Base-by-base conservation (phyloP, 306 rosid species). In the Fragaria iinumae region DNA sequence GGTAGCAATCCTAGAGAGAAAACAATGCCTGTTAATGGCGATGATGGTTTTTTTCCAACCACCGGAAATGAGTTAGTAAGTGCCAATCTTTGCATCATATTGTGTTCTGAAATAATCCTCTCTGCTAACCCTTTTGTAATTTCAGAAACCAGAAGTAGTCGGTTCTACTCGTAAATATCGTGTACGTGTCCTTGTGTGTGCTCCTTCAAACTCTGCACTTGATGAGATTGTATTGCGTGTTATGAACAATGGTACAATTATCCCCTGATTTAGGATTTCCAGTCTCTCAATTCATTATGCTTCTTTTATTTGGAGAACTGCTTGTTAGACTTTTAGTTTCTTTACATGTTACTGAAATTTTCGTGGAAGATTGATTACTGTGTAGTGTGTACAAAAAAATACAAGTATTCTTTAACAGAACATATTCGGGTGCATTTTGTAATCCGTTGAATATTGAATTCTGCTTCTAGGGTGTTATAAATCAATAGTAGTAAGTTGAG, bases 211-310 rank as follows among this genome's bases (percentile, higher is more conserved):
- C 80, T 94, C 98, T 76, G 98, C 98, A 29, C 90, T 94, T 4
- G 98, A 94, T 80, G 98, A 94, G 88, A 94, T 94, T 86, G 96
- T 91, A 67, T 76, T 91, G 88, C 97, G 98, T 48, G 95, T 94
- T 84, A 82, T 86, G 62, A 88, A 83, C 82, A 88, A 87, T 62
- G 97, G 98, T 94, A 89, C 36, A 45, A 38, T 62, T 80, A 67
- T 69, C 65, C 76, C 25, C 73, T 50, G 66, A 17, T 67, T 38
- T 36, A 52, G 49, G n/a, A 32, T 23, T 67, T 16, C 38, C 73
- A 69, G 27, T 41, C 3, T 32, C 36, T 32, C 36, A 32, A 32
- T 32, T 32, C 36, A 32, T 32, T 12, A 45, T 21, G 62, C 43
- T 77, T 16, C 32, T 29, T 10, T 56, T 49, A 21, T 39, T n/a